Evolutionary conservation across 2,329 filamentous ascomycete genomes (phyloP), one percentile per base, ranked within the genome.

Genomic region (Delphinella strobiligena): DNA sequence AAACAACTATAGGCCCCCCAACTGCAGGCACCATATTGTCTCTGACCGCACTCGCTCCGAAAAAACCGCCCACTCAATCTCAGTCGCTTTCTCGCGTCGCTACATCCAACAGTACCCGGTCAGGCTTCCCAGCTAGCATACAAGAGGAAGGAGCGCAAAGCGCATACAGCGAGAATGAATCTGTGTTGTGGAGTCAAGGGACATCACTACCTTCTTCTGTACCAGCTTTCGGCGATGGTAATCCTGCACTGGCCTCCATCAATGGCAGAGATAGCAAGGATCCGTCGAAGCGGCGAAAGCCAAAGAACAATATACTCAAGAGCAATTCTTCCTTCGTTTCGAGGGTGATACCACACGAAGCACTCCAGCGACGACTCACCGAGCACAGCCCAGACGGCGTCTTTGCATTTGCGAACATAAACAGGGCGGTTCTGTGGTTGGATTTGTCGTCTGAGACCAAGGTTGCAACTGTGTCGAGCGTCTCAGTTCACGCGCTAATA

Each of bases 281-380:
- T 46, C 65, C 66, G 8, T 56, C 67, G 17, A 95, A 95, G 68
- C 74, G 78, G 57, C 76, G 80, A 54, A 98, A 98, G 60, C 91
- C 91, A 2, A 98, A 96, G 71, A 96, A 89, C 62, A 96, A 93
- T 60, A 91, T 98, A 60, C 80, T 89, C 38, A 98, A 98, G 69
- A 96, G 87, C 64, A 96, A 94, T 61, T 98, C 91, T 8, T 94
- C 89, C 1, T 98, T 95, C 56, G 91, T 98, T 19, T 95, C 89
- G n/a, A 71, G 91, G 40, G 89, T 95, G 22, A 94, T 96, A 47
- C 80, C 87, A 12, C 84, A 94, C 53, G 91, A 98, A 52, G 71
- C 72, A 4, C 61, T 93, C 40, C 71, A 74, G 16, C 93, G 91
- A 61, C 79, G 83, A 47, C 61, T 96, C 46, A 74, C 76, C 36